Base-by-base conservation (phyloP, 306 rosid species). In the Prunus campanulata region DNA sequence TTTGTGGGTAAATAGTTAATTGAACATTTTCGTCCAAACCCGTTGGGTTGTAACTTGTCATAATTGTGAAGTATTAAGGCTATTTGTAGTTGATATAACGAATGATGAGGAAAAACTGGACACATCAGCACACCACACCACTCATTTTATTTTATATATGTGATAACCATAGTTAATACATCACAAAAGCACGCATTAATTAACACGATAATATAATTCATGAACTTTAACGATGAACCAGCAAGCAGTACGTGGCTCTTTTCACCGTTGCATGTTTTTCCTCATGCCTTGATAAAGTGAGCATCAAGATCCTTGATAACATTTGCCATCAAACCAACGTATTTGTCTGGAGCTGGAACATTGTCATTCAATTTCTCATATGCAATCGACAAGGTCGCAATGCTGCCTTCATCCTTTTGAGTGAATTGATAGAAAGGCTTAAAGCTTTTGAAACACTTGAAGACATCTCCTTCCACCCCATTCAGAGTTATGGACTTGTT, bases 401-500 rank as follows among this genome's bases (percentile, higher is more conserved):
- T 19, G 55, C 66, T 71, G 19, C 77, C 80, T 3, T 56, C 32
- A 0, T 49, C 80, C 56, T 86, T 86, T 11, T 76, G 85, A 44
- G 39, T 50, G 27, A 20, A 75, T 22, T 78, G 71, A 73, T 63
- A 83, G 6, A 42, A 19, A 9, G 18, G 55, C 50, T 74, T 81
- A 52, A 81, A 80, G 55, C 5, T 15, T 67, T 81, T 83, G 84
- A 78, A 86, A 16, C 47, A 15, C 39, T 78, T 35, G 47, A 81
- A 69, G 48, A 83, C 54, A 56, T 81, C 78, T 72, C 86, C 86
- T 68, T 81, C 80, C 14, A 83, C 0, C 9, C 85, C 90, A 56
- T 55, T 39, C 8, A 20, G 9, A 11, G 30, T 71, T 12, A 78
- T 42, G 3, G 19, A 5, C 47, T 52, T 71, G 3, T 81, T 76